Percentiles rank a stretch among this genome's conserved stretches.
These are phyloP conservation scores for Botrytis porri DNA, from an alignment of 2,329 filamentous ascomycete species.

Conservation along the genomic window DNA sequence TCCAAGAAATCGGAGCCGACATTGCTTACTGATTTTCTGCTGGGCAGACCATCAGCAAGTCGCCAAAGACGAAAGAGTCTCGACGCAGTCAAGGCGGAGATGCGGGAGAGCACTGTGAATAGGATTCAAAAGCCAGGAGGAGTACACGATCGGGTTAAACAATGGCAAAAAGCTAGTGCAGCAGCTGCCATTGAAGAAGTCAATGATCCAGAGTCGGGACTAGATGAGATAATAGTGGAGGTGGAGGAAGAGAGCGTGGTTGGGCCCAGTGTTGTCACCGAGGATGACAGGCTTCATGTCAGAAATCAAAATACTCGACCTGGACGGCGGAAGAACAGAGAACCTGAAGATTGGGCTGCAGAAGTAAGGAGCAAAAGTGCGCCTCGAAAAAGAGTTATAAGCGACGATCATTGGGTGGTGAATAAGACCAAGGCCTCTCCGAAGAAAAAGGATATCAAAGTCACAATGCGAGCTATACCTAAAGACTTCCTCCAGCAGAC, in stretches of 20 bases:
- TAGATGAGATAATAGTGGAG: constrained; percentile 59
- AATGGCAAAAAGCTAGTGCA: constrained; percentile 80
- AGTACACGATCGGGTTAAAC: constrained; percentile 75
- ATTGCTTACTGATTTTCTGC: constrained; percentile 55
- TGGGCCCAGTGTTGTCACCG: constrained; percentile 40
- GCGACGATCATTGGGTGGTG: constrained; percentile 81
- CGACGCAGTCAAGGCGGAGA: constrained; percentile 55
- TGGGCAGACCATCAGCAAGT: constrained; percentile 55
- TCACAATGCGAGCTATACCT: constrained; percentile 42
- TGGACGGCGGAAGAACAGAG: constrained; percentile 33
- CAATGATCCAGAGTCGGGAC: constrained; percentile 50
- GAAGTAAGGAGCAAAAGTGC: constrained; percentile 31
- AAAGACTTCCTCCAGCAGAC: constrained; percentile 56
- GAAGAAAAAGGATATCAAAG: constrained; percentile 35
- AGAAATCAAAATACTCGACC: constrained; percentile 30
- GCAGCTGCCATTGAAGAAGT: constrained; percentile 56
- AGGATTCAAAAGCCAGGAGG: constrained; percentile 61
- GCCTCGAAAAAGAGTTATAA: constrained; percentile 88
- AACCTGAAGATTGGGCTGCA: constrained; percentile 30
- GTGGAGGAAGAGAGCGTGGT: constrained; percentile 56
- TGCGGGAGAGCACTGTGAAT: constrained; percentile 51
- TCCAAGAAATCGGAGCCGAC: constrained; percentile 43
- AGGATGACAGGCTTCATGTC: constrained; percentile 56
- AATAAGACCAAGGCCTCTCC: constrained; percentile 49
- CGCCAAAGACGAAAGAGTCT: constrained; percentile 55